Evolutionary conservation across 164 flowering plant genomes (phyloP), one percentile per base, ranked within the genome.

Genomic region (Brasenia schreberi): DNA sequence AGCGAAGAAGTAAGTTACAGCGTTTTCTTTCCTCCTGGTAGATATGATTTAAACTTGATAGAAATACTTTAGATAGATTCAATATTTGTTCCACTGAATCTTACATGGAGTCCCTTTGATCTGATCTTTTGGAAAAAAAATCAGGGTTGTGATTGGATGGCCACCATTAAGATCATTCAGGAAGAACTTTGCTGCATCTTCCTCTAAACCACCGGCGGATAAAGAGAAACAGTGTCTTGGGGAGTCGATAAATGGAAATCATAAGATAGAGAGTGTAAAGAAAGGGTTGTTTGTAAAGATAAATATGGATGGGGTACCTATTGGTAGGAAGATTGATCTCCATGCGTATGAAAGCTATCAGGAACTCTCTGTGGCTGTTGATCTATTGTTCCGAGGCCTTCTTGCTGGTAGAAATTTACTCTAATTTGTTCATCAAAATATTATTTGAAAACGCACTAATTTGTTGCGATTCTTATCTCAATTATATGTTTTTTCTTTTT

Each of bases 251-350:
- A 73, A 64, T 81, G 80, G 70, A 62, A 33, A 17, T 19, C 52
- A 67, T 78, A 70, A 18, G 59, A 72, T 74, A 5, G 85, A 83
- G 62, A 72, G 44, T 17, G 23, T 67, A 52, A 59, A 61, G 7
- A 89, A 83, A 72, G 87, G 87, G 23, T 43, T 79, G 60, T 89
- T 92, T 77, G 95, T 90, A 66, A 94, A 94, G 81, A 89, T 94
- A 67, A 94, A 94, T 66, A 92, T 95, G 99, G 97, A 95, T 76
- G 97, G 99, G 59, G 82, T 94, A 5, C 99, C 96, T 7, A 94
- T 94, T 63, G 99, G 99, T 27, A 82, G 99, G 64, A 94, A 94
- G 77, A 86, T 94, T 7, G 96, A 94, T 73, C 85, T 94, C 65
- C 81, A 72, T 7, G 92, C 94, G 5, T 82, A 84, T 77, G 83